Percentiles rank a stretch among this genome's conserved stretches.
phyloP scores from a whole-genome alignment of 2,329 filamentous ascomycete species.

The Alternaria panax region DNA sequence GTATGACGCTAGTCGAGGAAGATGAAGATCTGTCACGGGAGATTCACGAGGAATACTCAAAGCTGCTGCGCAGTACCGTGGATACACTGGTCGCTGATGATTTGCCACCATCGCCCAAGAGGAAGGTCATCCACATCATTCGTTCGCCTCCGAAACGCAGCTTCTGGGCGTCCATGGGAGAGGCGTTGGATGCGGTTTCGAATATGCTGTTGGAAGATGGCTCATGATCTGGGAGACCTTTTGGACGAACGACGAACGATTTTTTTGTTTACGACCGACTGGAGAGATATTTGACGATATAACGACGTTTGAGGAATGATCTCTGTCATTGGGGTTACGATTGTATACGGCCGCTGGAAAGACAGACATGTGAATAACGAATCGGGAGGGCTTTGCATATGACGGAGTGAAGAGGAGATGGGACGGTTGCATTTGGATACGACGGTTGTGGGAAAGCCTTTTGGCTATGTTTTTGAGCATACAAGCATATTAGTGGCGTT shows the following conservation, averaged over 20 bases:
- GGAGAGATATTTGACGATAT: too few species aligned
- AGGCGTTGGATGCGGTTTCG: constrained; percentile 31
- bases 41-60: constrained; percentile 11
- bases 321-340: not conserved
- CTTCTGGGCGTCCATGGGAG: constrained; percentile 33
- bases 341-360: not conserved
- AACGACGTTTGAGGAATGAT: not conserved
- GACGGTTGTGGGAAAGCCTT: not conserved
- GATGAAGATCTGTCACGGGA: constrained; percentile 2
- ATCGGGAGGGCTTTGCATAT: too few species aligned
- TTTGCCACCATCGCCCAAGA: not conserved
- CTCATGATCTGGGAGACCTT: not conserved
- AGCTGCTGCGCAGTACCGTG: constrained; percentile 6
- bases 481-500: not conserved
- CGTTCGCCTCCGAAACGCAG: constrained; percentile 20
- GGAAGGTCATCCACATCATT: constrained; percentile 17
- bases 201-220: constrained; percentile 14
- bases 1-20: constrained; percentile 15
- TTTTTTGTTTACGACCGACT: not conserved
- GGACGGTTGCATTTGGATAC: too few species aligned
- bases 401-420: too few species aligned
- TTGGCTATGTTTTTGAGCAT: not conserved
- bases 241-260: not conserved
- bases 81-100: constrained; percentile 12
- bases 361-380: not conserved